Conservation (phyloP, 306 rosid species). For the Luffa aegyptiaca region DNA sequence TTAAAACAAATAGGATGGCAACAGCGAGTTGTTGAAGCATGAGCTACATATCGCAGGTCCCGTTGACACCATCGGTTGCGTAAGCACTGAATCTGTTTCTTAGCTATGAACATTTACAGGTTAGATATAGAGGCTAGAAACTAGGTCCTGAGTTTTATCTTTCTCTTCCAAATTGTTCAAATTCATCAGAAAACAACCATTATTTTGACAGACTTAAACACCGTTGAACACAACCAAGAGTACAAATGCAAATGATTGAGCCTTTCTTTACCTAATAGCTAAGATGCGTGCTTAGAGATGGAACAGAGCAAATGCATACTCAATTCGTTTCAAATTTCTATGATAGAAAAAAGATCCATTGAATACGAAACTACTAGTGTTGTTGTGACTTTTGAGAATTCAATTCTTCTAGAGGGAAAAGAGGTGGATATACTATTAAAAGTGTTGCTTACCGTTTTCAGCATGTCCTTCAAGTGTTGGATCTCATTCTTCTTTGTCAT, state of each 20-base stretch:
- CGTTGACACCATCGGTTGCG: neutral
- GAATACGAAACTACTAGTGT: neutral
- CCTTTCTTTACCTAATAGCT: neutral
- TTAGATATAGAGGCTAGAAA: neutral
- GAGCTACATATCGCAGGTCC: neutral
- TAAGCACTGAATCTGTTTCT: neutral
- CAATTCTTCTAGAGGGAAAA: neutral
- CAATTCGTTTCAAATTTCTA: neutral
- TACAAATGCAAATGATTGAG: neutral
- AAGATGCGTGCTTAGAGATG: neutral
- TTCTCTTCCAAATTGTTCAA: neutral
- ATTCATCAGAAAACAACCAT: neutral
- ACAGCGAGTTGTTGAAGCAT: neutral
- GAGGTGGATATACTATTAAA: neutral
- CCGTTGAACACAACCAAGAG: neutral
- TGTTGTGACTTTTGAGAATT: neutral
- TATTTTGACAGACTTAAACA: neutral
- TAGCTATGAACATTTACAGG: neutral
- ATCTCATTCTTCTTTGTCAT: conserved; percentile 51
- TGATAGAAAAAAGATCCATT: neutral
- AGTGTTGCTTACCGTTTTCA: conserved; percentile 42
- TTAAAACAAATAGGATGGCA: neutral
- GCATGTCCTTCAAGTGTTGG: conserved; percentile 42
- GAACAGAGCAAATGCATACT: neutral
- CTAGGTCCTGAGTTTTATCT: neutral